Conservation (phyloP, 352 stramenopile genomes). For the Pythium oligandrum region DNA sequence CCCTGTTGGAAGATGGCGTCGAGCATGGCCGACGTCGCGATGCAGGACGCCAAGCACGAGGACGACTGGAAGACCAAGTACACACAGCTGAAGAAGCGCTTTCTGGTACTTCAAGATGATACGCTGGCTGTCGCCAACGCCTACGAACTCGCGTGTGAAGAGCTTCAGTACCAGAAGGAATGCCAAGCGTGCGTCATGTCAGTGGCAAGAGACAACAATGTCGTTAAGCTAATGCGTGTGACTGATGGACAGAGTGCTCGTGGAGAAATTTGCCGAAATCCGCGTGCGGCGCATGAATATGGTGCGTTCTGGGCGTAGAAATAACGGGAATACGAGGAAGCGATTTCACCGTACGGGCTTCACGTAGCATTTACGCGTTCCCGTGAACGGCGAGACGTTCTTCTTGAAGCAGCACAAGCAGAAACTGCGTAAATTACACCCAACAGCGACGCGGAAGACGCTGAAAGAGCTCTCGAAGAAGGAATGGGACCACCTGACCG, state of each 20-base stretch:
- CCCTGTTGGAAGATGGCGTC: background rate
- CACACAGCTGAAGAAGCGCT: conserved; percentile 22
- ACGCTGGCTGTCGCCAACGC: conserved; percentile 25
- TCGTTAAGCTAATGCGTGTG: background rate
- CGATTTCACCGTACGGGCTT: no score
- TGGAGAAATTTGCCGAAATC: conserved; percentile 41
- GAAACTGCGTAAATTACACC: conserved; percentile 18
- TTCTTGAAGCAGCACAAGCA: conserved; percentile 28
- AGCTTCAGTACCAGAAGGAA: conserved; percentile 32
- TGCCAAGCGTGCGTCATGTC: conserved; percentile 29
- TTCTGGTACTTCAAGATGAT: conserved; percentile 32
- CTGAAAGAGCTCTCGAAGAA: conserved; percentile 13
- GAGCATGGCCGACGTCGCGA: background rate
- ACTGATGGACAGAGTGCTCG: conserved; percentile 25
- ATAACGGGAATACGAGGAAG: no score
- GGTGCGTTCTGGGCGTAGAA: conserved; percentile 10
- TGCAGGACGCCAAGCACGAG: background rate
- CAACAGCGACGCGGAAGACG: conserved; percentile 24
- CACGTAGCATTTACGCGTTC: conserved; percentile 9
- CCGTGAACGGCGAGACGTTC: conserved; percentile 26
- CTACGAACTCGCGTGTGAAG: conserved; percentile 28
- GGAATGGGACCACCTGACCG: conserved; percentile 25
- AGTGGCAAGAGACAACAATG: background rate
- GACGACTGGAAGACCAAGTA: conserved; percentile 10
- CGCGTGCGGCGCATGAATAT: conserved; percentile 37